Evolutionary conservation across 345 rosid genomes (phyloP).

Genomic region (Kandelia obovata): DNA sequence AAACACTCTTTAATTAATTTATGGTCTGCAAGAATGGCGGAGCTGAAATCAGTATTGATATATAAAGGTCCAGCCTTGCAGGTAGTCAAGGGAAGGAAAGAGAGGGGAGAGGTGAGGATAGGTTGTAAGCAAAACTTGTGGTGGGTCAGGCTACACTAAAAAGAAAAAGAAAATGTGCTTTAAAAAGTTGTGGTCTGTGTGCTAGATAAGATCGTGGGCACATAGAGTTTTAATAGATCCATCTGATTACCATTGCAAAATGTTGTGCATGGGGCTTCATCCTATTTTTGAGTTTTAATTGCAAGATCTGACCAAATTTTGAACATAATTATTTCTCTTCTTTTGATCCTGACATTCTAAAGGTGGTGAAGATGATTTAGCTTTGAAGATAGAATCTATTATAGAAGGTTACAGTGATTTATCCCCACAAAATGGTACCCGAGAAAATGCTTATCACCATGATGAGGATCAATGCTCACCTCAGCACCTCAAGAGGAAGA

Average conservation of each 20-base stretch:
- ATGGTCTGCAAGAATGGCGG: neutral
- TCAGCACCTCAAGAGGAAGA: conserved; percentile 24
- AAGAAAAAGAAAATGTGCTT: too few species aligned
- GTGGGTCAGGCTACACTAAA: too few species aligned
- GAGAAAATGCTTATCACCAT: conserved; percentile 13
- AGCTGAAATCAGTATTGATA: neutral
- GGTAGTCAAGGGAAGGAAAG: neutral
- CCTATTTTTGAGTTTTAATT: neutral
- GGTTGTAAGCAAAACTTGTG: neutral
- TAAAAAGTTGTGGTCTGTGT: too few species aligned
- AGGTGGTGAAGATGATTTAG: conserved; percentile 47
- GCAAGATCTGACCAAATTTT: neutral
- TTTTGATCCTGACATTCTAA: neutral
- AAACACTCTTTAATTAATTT: neutral
- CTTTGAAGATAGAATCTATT: conserved; percentile 43
- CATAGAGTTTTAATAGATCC: neutral
- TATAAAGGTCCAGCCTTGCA: neutral
- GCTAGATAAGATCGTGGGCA: too few species aligned
- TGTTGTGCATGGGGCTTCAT: neutral
- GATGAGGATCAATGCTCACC: conserved; percentile 28
- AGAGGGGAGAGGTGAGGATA: neutral
- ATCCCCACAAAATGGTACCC: conserved; percentile 19
- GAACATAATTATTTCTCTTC: neutral
- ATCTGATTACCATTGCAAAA: neutral
- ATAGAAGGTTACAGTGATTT: conserved; percentile 44